A percentile compares a stretch with the other conserved stretches of the same genome.
Evolutionary conservation across 805 yeast genomes (phyloP).

Genomic region (Candida coleopterorum): DNA sequence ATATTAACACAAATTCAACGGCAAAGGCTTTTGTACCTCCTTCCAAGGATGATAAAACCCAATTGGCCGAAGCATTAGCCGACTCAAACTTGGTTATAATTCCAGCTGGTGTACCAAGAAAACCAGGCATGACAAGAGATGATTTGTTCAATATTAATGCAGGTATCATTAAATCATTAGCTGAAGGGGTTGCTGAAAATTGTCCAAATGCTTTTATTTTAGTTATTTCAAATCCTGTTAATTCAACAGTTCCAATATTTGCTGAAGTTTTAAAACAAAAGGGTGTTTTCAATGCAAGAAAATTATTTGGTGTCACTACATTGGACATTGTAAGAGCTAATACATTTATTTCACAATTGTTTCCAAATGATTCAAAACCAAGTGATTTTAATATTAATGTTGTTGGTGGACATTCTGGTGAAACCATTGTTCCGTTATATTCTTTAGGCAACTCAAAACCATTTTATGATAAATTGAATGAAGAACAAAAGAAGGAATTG

Average conservation of each 20-base stretch:
- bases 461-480: conserved; percentile 41
- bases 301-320: conserved; percentile 84
- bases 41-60: conserved; percentile 43
- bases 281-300: conserved; percentile 65
- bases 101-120: conserved; percentile 91
- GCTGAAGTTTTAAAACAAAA: conserved; percentile 69
- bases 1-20: conserved; percentile 64
- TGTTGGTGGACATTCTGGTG: conserved; percentile 94
- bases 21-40: conserved; percentile 61
- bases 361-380: conserved; percentile 39
- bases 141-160: conserved; percentile 84
- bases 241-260: conserved; percentile 87
- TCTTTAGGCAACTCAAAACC: conserved; percentile 38
- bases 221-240: conserved; percentile 90
- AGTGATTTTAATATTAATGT: conserved; percentile 65
- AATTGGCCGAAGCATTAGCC: conserved; percentile 40
- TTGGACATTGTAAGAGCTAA: conserved; percentile 86
- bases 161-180: conserved; percentile 67
- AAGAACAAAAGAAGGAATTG: conserved; percentile 61
- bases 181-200: conserved; percentile 66
- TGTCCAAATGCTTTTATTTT: conserved; percentile 75
- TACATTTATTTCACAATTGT: conserved; percentile 63
- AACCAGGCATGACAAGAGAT: conserved; percentile 93
- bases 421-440: conserved; percentile 85
- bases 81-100: conserved; percentile 48